These are phyloP conservation scores for Cyberlindnera nakhonratchasimensis DNA, from an alignment of 805 yeast genomes.

Conservation along the genomic window DNA sequence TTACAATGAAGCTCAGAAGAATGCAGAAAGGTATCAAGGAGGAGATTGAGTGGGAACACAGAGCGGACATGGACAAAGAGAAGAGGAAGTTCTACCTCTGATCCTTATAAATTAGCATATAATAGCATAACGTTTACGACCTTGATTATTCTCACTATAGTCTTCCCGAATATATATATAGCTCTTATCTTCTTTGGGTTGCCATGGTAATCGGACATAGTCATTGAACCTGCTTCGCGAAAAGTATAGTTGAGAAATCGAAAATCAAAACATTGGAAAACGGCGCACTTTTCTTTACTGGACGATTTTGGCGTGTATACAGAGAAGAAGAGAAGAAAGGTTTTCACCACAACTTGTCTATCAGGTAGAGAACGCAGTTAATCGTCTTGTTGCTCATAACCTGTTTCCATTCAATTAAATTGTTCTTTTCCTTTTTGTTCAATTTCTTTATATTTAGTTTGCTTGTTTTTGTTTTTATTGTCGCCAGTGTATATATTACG, in stretches of 20 bases:
- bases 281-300: background rate
- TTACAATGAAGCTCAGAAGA: constrained; percentile 83
- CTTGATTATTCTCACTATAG: background rate
- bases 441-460: too few species aligned
- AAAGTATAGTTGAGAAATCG: too few species aligned
- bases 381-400: too few species aligned
- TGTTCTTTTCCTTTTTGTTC: too few species aligned
- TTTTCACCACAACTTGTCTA: too few species aligned
- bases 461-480: too few species aligned
- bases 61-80: constrained; percentile 94
- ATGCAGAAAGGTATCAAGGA: constrained; percentile 89
- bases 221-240: constrained; percentile 1
- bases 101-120: constrained; percentile 2
- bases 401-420: too few species aligned
- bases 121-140: constrained; percentile 1
- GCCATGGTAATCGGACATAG: constrained; percentile 2
- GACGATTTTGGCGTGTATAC: too few species aligned
- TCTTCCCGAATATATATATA: background rate
- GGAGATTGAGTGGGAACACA: constrained; percentile 95
- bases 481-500: too few species aligned
- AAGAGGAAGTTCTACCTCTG: constrained; percentile 86
- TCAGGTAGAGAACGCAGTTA: too few species aligned
- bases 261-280: constrained; percentile 7
- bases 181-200: constrained; percentile 1
- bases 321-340: too few species aligned